Conservation (phyloP, 2,329 filamentous ascomycete genomes). For the Sporothrix curviconia region DNA sequence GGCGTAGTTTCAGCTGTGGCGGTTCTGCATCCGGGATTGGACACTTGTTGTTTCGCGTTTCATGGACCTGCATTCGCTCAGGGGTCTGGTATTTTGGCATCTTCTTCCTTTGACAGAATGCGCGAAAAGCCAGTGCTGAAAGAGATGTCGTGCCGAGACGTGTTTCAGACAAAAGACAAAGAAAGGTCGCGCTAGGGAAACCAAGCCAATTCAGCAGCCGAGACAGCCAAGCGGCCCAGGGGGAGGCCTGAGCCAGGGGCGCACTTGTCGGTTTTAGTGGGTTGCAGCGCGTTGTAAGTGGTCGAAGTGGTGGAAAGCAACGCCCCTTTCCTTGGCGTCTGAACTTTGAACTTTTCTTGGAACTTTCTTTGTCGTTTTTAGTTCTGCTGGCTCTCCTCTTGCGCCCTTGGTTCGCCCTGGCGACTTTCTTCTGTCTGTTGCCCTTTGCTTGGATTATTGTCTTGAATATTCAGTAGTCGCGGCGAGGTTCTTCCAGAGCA, state of each 20-base stretch:
- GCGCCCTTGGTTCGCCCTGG: neutral
- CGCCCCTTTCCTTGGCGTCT: conserved; percentile 1
- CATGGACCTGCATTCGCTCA: too few species aligned
- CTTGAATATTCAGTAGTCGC: too few species aligned
- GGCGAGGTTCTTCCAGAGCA: too few species aligned
- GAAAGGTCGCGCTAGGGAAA: neutral
- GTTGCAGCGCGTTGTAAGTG: too few species aligned
- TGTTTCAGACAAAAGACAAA: conserved; percentile 9
- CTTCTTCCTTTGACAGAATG: too few species aligned
- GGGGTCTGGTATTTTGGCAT: neutral
- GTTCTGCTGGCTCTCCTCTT: neutral
- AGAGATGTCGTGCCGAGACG: neutral
- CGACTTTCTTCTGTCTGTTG: neutral
- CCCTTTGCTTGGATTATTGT: too few species aligned
- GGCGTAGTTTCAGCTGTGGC: too few species aligned
- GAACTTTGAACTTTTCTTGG: neutral
- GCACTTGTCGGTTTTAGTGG: too few species aligned
- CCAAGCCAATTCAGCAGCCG: neutral
- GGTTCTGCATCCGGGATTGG: too few species aligned
- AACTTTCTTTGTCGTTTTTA: neutral
- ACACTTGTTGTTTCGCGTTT: too few species aligned
- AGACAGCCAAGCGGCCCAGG: neutral
- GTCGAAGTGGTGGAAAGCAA: too few species aligned
- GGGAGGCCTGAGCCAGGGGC: neutral
- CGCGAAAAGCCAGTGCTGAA: neutral